Conservation (phyloP, 2,329 filamentous ascomycete species). For the Lachnellula occidentalis region DNA sequence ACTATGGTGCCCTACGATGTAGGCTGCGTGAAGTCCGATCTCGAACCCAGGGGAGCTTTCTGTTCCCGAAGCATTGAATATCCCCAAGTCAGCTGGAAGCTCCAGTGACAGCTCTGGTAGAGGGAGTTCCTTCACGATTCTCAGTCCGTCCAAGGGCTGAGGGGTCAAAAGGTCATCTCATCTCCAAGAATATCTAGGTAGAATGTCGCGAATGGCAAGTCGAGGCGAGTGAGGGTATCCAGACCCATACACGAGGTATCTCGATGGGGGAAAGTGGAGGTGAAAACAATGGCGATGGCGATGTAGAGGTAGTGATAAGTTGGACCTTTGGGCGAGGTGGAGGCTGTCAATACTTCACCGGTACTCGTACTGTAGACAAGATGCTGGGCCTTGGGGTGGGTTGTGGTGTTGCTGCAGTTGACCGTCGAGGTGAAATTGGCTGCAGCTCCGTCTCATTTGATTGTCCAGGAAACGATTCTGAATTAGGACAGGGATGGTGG, state of each 20-base stretch:
- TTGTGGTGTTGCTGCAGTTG: no score
- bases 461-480: no score
- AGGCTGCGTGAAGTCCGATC: conserved; percentile 52
- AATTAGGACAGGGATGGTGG: no score
- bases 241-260: background rate
- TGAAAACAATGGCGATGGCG: no score
- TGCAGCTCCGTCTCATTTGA: no score
- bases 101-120: conserved; percentile 19
- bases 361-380: no score
- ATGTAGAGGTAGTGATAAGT: no score
- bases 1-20: conserved; percentile 42
- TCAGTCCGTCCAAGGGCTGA: conserved; percentile 30
- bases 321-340: no score
- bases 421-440: no score
- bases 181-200: conserved; percentile 16
- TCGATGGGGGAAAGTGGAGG: background rate
- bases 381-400: no score
- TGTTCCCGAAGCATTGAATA: conserved; percentile 47
- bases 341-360: no score
- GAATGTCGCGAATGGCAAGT: background rate
- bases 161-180: conserved; percentile 28
- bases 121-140: conserved; percentile 15
- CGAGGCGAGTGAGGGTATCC: background rate
- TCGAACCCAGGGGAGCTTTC: conserved; percentile 52
- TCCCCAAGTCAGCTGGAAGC: conserved; percentile 12